Percentiles rank a stretch among this genome's conserved stretches.
phyloP scores from a whole-genome alignment of 2,329 filamentous ascomycete genomes.

The Aspergillus sp. region DNA sequence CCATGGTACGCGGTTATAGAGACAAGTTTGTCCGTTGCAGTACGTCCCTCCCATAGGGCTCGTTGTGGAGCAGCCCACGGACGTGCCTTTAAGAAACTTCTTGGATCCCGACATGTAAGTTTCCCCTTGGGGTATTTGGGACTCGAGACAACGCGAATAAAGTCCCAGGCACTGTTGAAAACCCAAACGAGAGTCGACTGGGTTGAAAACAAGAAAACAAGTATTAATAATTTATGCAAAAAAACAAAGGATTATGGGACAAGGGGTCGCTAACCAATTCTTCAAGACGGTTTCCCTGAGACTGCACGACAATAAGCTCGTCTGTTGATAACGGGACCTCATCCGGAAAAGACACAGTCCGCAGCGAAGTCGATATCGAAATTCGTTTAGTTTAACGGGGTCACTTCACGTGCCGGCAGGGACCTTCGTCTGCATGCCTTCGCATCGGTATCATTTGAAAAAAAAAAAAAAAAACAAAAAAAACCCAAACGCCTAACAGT shows the following conservation, averaged over 20 bases:
- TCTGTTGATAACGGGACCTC: background rate
- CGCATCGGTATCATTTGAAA: background rate
- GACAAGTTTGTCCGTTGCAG: background rate
- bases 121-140: background rate
- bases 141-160: background rate
- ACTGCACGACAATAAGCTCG: background rate
- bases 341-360: background rate
- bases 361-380: slow-evolving; percentile 1
- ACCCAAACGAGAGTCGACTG: slow-evolving; percentile 8
- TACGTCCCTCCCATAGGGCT: background rate
- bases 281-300: background rate
- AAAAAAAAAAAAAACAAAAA: too few relatives aligned
- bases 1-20: background rate
- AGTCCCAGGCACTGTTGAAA: slow-evolving; percentile 7
- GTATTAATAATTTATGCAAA: background rate
- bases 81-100: background rate
- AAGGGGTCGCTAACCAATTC: background rate
- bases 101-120: background rate
- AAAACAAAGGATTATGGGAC: background rate
- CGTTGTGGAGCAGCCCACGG: background rate
- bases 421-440: background rate
- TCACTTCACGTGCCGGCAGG: background rate
- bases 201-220: too few relatives aligned
- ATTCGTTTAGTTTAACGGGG: background rate
- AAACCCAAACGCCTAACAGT: too few relatives aligned